Evolutionary conservation across 148 eudicot species (phyloP), one percentile per base, ranked within the genome.

Genomic region (Chenopodium suecicum): DNA sequence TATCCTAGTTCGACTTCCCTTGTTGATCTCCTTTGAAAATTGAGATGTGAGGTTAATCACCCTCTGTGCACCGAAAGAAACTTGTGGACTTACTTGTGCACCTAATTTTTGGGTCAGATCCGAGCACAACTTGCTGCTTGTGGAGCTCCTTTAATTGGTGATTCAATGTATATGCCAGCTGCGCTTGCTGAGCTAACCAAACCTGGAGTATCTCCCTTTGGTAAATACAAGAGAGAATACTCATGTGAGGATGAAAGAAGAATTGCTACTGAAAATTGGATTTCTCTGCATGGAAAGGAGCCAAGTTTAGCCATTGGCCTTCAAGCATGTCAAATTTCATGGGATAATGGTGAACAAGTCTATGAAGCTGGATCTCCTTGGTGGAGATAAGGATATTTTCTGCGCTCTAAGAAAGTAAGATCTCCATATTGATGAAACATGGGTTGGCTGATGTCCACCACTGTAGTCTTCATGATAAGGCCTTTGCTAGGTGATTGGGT

Each of bases 81-180:
- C 25, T 62, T 7, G 66, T 62, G 27, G 25, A 20, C 25, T 62
- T 22, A 46, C 17, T 72, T 37, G 11, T 41, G 52, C 44, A 14
- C 12, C 13, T 19, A 11, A 27, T 46, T 63, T 20, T 79, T 2
- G 77, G 25, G 44, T 67, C 88, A 96, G 99, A 88, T 96, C 85
- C 91, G 99, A 77, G 93, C 98, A 73, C 99, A 96, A 80, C 88
- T 96, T 84, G 99, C 99, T 64, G 91, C 95, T 29, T 89, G 89
- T 85, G 92, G 98, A 67, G 99, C 98, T 11, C 99, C 99, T 70
- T 58, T 96, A 77, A 89, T 96, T 50, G 98, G 99, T 16, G 99
- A 96, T 88, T 88, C 98, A 22, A 91, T 91, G 91, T 96, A 96
- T 85, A 90, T 94, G 93, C 95, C 98, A 64, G 99, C 98, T 85